These are phyloP conservation scores for Nicotiana paniculata DNA, from an alignment of 257 asterid species.

Conservation along the genomic window DNA sequence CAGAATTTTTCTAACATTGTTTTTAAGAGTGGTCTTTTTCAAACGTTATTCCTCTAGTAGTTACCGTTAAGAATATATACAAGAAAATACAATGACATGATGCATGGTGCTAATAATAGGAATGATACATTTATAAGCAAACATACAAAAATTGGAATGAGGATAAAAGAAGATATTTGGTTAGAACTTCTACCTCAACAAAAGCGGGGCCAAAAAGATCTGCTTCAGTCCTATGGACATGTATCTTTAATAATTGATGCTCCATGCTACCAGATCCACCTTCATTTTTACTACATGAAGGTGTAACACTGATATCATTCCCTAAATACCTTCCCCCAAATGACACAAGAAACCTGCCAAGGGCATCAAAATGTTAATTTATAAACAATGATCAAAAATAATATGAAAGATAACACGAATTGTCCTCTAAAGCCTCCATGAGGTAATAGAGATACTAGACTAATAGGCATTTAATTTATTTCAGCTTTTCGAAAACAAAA, in stretches of 20 bases:
- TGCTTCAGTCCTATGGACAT: slow-evolving; percentile 50
- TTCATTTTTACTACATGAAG: slow-evolving; percentile 32
- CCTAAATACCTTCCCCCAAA: slow-evolving; percentile 71
- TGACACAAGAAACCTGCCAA: slow-evolving; percentile 73
- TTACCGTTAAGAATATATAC: not conserved
- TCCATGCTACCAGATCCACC: slow-evolving; percentile 28
- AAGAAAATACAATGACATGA: not conserved
- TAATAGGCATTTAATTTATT: not conserved
- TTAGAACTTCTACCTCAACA: slow-evolving; percentile 51
- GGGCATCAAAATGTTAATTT: not conserved
- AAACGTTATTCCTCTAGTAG: not conserved
- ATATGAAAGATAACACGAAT: not conserved
- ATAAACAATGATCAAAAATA: not conserved
- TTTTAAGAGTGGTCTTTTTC: not conserved
- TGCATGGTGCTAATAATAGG: not conserved
- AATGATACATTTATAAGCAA: not conserved
- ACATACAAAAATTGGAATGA: not conserved
- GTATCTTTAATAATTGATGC: slow-evolving; percentile 67
- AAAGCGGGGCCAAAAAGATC: slow-evolving; percentile 75
- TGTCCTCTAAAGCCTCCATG: not conserved
- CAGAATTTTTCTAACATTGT: not conserved
- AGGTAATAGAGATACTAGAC: not conserved
- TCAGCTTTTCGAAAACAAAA: not conserved
- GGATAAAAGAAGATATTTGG: not conserved
- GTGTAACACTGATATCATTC: slow-evolving; percentile 38